Evolutionary conservation across 345 rosid genomes (phyloP).

Genomic region (Camelina neglecta): DNA sequence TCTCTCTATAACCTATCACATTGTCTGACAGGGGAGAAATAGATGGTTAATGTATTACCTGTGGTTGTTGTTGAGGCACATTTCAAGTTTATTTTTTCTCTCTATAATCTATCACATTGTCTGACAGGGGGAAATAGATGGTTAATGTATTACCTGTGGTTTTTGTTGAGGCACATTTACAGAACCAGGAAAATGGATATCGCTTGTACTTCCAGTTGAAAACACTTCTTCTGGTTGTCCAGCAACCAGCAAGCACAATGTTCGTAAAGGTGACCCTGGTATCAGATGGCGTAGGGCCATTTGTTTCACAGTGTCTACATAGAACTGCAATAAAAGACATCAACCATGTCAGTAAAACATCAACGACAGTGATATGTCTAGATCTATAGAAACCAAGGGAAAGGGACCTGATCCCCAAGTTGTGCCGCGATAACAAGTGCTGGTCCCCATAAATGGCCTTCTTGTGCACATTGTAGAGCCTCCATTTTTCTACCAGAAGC

Average conservation of each 20-base stretch:
- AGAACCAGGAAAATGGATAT: slow-evolving; percentile 50
- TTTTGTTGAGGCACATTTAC: slow-evolving; percentile 52
- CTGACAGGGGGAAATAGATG: neutral
- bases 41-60: slow-evolving; percentile 53
- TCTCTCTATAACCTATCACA: neutral
- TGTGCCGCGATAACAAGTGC: slow-evolving; percentile 96
- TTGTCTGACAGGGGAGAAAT: neutral
- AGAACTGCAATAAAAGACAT: slow-evolving; percentile 62
- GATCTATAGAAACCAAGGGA: slow-evolving; percentile 21
- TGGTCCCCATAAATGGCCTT: slow-evolving; percentile 98
- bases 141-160: slow-evolving; percentile 57
- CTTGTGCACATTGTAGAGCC: slow-evolving; percentile 85
- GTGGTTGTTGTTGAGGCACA: slow-evolving; percentile 57
- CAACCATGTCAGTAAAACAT: slow-evolving; percentile 32
- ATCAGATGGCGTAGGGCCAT: slow-evolving; percentile 94
- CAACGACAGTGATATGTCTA: slow-evolving; percentile 6
- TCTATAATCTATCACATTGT: slow-evolving; percentile 11
- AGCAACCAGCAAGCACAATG: slow-evolving; percentile 93
- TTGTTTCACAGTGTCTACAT: slow-evolving; percentile 88
- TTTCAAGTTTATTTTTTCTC: neutral
- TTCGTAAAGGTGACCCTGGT: slow-evolving; percentile 95
- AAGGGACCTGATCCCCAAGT: slow-evolving; percentile 90
- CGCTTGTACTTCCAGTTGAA: slow-evolving; percentile 49
- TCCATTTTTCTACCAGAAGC: slow-evolving; percentile 93
- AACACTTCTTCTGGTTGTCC: slow-evolving; percentile 97